Evolutionary conservation across 139 green algal species (phyloP).

Genomic region (Axilococcus clingmanii): DNA sequence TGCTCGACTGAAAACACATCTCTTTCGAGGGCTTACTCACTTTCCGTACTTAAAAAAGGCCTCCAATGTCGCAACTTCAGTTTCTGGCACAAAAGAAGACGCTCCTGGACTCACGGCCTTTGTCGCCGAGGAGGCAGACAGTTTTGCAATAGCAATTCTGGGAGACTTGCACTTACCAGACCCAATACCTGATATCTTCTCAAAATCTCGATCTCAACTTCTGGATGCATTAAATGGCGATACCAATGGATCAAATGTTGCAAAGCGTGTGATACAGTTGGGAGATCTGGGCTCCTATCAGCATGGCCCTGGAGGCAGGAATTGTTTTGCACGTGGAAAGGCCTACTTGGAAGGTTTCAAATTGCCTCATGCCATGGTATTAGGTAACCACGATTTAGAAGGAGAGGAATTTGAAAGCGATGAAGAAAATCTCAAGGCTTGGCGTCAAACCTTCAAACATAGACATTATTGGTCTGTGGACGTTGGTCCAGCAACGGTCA

Average conservation of each 20-base stretch:
- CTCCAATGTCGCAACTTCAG: no score
- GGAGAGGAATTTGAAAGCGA: constrained; percentile 68
- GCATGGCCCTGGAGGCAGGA: constrained; percentile 39
- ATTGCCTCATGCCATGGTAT: constrained; percentile 35
- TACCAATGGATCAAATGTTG: not conserved
- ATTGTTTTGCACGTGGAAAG: constrained; percentile 49
- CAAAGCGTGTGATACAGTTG: constrained; percentile 48
- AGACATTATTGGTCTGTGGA: constrained; percentile 55
- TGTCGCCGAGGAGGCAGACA: not conserved
- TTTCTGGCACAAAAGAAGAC: no score
- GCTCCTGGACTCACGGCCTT: not conserved
- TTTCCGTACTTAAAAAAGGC: no score
- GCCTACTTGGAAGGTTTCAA: constrained; percentile 45
- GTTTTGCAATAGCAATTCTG: constrained; percentile 45
- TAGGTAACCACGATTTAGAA: constrained; percentile 68
- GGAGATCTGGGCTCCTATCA: constrained; percentile 72
- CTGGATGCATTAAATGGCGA: not conserved
- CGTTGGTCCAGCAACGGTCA: constrained; percentile 38
- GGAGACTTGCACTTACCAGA: constrained; percentile 66
- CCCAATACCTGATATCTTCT: constrained; percentile 30
- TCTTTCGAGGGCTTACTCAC: no score
- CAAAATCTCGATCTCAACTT: constrained; percentile 51
- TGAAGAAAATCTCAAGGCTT: constrained; percentile 58
- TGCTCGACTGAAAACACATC: no score
- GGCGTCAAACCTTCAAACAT: constrained; percentile 42